A percentile compares a stretch with the other conserved stretches of the same genome.
Evolutionary conservation across 2,329 filamentous ascomycete genomes (phyloP).

Genomic region (Aspergillus tanneri): DNA sequence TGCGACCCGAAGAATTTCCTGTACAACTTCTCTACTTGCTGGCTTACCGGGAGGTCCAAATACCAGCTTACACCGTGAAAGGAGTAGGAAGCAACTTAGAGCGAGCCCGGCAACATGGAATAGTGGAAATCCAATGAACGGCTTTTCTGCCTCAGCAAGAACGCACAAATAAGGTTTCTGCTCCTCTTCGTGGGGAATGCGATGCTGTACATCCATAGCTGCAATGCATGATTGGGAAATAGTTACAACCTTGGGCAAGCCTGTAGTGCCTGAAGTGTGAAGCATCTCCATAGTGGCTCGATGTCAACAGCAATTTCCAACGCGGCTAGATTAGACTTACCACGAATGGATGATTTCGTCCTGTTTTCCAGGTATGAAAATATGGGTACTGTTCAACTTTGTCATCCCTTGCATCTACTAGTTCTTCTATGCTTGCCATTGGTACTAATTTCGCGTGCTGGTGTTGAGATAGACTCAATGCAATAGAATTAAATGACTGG

Average conservation of each 20-base stretch:
- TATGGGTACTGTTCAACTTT: too few species aligned
- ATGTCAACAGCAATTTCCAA: background rate
- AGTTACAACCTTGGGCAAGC: conserved; percentile 8
- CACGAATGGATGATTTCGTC: background rate
- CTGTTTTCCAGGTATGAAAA: background rate
- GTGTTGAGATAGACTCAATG: background rate
- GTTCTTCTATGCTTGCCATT: too few species aligned
- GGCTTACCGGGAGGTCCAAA: conserved; percentile 5
- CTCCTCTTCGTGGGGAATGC: background rate
- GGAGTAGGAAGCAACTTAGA: background rate
- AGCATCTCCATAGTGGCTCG: too few species aligned
- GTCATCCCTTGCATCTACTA: too few species aligned
- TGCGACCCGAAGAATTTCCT: too few species aligned
- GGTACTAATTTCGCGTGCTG: background rate
- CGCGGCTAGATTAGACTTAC: background rate
- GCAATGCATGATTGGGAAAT: conserved; percentile 7
- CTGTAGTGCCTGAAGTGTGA: conserved; percentile 14
- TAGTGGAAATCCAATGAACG: conserved; percentile 6
- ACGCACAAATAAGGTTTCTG: background rate
- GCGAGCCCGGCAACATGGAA: conserved; percentile 9
- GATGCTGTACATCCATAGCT: background rate
- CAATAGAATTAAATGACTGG: too few species aligned
- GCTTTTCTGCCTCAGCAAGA: background rate
- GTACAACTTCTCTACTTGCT: background rate
- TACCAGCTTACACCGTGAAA: background rate